phyloP scores from a whole-genome alignment of 768 basidiomycete species.

The Holtermanniella nyarrowii region DNA sequence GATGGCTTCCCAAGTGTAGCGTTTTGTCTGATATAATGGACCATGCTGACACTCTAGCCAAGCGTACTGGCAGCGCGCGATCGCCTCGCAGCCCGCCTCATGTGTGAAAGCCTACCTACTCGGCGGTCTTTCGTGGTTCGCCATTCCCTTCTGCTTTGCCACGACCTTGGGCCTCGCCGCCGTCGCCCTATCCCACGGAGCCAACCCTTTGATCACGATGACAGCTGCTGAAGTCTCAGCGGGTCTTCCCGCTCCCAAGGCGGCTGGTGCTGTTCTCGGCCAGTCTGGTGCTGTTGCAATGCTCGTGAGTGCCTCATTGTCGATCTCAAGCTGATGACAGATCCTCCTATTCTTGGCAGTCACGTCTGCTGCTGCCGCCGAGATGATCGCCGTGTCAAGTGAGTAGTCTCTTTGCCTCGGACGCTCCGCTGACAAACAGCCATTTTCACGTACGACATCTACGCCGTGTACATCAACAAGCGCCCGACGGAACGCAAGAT shows the following conservation, averaged over 20 bases:
- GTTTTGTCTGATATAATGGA: too few relatives aligned
- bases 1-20: too few relatives aligned
- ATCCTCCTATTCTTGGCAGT: slow-evolving; percentile 74
- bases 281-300: slow-evolving; percentile 68
- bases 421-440: slow-evolving; percentile 71
- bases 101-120: slow-evolving; percentile 84
- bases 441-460: slow-evolving; percentile 31
- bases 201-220: slow-evolving; percentile 45
- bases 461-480: slow-evolving; percentile 64
- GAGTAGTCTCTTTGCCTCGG: slow-evolving; percentile 71
- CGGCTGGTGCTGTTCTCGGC: slow-evolving; percentile 71
- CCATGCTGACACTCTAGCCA: too few relatives aligned
- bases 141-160: slow-evolving; percentile 72
- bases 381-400: slow-evolving; percentile 84
- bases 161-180: slow-evolving; percentile 80
- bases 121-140: slow-evolving; percentile 85
- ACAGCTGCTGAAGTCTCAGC: slow-evolving; percentile 63
- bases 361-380: slow-evolving; percentile 65
- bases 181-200: slow-evolving; percentile 57
- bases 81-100: slow-evolving; percentile 71
- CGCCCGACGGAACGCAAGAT: slow-evolving; percentile 52
- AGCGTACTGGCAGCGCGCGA: slow-evolving; percentile 83
- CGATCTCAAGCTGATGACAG: neutral
- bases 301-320: too few relatives aligned
- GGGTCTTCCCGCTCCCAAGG: slow-evolving; percentile 60